Evolutionary conservation across 192 early-diverging fungal species (phyloP).

Genomic region (Coemansia guatemalensis): DNA sequence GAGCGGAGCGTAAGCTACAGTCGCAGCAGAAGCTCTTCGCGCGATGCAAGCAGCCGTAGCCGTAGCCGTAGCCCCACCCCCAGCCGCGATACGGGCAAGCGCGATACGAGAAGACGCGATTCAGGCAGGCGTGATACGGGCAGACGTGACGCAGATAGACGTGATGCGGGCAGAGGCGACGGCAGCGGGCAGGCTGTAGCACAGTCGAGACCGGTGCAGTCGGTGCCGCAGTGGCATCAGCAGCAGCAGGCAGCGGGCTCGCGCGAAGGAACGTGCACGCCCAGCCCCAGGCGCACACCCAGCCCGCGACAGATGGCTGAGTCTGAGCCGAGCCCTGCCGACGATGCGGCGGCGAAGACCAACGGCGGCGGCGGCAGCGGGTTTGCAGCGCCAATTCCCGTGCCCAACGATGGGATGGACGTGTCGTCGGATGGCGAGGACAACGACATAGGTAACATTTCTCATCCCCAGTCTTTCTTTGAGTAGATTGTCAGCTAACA

Average conservation of each 20-base stretch:
- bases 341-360: constrained; percentile 9
- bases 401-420: constrained; percentile 14
- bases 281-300: constrained; percentile 24
- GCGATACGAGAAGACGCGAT: not conserved
- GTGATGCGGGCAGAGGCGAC: not conserved
- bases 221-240: constrained; percentile 8
- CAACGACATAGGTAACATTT: not conserved
- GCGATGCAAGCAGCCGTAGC: constrained; percentile 5
- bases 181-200: not conserved
- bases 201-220: constrained; percentile 2
- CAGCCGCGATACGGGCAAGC: not conserved
- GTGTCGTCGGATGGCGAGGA: not conserved
- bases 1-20: constrained; percentile 14
- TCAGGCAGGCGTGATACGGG: not conserved
- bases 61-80: not conserved
- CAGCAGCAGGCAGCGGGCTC: constrained; percentile 4
- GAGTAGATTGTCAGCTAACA: not conserved
- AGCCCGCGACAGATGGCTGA: constrained; percentile 36
- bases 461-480: constrained; percentile 2
- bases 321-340: constrained; percentile 1
- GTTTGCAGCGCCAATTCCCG: constrained; percentile 8
- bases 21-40: not conserved
- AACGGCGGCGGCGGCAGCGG: constrained; percentile 6
- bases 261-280: constrained; percentile 15
- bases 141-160: not conserved